phyloP scores from a whole-genome alignment of 768 basidiomycete genomes.

The Hypsizygus marmoreus region DNA sequence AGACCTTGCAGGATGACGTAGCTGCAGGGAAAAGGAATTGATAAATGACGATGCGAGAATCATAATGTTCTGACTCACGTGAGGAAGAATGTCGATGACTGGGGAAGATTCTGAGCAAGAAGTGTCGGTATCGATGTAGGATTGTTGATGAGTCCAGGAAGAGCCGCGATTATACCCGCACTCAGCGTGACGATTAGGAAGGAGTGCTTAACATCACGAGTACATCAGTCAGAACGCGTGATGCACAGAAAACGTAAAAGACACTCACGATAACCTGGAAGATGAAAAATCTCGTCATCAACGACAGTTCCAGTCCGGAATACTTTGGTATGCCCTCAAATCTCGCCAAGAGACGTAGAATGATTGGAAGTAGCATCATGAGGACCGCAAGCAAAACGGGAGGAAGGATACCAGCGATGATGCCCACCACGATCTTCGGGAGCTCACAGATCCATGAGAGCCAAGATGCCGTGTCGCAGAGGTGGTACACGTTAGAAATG shows the following conservation, averaged over 20 bases:
- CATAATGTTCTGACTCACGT: constrained; percentile 48
- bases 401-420: constrained; percentile 86
- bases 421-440: constrained; percentile 67
- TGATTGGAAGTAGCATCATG: constrained; percentile 83
- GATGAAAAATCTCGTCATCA: constrained; percentile 92
- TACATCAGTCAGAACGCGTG: neutral
- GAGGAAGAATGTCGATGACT: constrained; percentile 88
- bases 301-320: constrained; percentile 80
- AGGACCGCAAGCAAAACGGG: constrained; percentile 86
- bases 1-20: constrained; percentile 84
- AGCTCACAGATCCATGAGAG: constrained; percentile 83
- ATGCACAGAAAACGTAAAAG: neutral
- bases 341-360: constrained; percentile 76
- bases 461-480: constrained; percentile 69
- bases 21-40: constrained; percentile 29
- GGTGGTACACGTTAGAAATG: constrained; percentile 75
- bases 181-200: constrained; percentile 89
- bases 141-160: constrained; percentile 62
- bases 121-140: constrained; percentile 69
- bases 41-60: neutral
- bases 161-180: constrained; percentile 78
- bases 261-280: constrained; percentile 86
- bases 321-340: constrained; percentile 91
- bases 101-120: constrained; percentile 78
- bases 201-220: constrained; percentile 62